Evolutionary conservation across 2,329 filamentous ascomycete genomes (phyloP).

Genomic region (Acrocalymma vagum): DNA sequence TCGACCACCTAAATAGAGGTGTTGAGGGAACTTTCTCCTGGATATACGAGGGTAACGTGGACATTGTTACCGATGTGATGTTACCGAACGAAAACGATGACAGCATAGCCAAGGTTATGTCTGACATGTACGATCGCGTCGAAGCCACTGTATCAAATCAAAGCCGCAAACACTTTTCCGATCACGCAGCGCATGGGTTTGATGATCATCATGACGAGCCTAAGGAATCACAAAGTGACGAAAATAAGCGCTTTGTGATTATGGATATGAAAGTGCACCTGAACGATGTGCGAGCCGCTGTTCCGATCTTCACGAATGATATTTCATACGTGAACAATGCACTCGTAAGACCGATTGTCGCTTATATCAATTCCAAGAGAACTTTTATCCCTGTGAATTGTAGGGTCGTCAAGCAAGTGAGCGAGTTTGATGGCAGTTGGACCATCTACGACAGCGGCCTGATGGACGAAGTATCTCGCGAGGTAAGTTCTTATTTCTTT

Average conservation of each 20-base stretch:
- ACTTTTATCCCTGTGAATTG: conserved; percentile 97
- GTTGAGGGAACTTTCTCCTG: conserved; percentile 95
- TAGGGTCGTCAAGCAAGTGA: conserved; percentile 86
- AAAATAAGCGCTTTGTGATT: conserved; percentile 81
- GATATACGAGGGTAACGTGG: conserved; percentile 97
- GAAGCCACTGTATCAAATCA: conserved; percentile 90
- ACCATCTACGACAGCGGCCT: conserved; percentile 91
- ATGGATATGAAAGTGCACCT: conserved; percentile 96
- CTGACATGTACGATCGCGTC: conserved; percentile 95
- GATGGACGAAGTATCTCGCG: conserved; percentile 91
- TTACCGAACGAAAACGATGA: conserved; percentile 89
- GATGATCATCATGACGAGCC: conserved; percentile 28
- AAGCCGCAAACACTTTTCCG: conserved; percentile 61
- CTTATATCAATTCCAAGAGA: conserved; percentile 94
- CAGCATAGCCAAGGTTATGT: conserved; percentile 90
- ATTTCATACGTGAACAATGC: conserved; percentile 97
- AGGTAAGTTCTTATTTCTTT: conserved; percentile 56
- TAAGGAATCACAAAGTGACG: conserved; percentile 38
- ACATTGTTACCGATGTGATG: conserved; percentile 95
- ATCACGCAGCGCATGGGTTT: conserved; percentile 41
- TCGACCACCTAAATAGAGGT: conserved; percentile 93
- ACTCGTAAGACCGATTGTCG: conserved; percentile 92
- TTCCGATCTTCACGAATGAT: conserved; percentile 90
- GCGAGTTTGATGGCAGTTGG: conserved; percentile 96
- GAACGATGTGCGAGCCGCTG: conserved; percentile 91